Conservation (phyloP, 805 yeast species). For the Hanseniaspora thailandica region DNA sequence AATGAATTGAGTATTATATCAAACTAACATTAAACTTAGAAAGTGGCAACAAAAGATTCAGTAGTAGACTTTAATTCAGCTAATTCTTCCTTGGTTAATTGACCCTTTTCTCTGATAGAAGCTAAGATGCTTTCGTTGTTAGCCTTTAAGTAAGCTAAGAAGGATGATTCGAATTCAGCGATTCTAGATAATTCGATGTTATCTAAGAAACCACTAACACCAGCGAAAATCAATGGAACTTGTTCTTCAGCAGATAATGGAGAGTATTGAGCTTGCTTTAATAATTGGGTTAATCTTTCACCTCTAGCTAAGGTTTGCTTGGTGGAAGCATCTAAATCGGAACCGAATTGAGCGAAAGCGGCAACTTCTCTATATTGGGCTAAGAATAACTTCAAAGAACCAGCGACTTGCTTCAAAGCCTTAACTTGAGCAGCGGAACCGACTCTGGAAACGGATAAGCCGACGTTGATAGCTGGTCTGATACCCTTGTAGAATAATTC, state of each 20-base stretch:
- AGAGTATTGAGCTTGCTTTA: slow-evolving; percentile 93
- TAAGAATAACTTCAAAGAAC: slow-evolving; percentile 98
- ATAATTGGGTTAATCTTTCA: slow-evolving; percentile 98
- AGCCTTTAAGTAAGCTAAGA: slow-evolving; percentile 83
- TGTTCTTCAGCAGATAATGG: slow-evolving; percentile 98
- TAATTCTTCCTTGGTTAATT: slow-evolving; percentile 75
- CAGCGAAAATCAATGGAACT: slow-evolving; percentile 97
- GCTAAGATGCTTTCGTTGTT: slow-evolving; percentile 75
- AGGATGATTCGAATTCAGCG: slow-evolving; percentile 82
- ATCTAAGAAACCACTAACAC: slow-evolving; percentile 99
- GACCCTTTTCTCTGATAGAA: slow-evolving; percentile 80
- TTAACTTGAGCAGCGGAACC: slow-evolving; percentile 99
- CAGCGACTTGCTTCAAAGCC: slow-evolving; percentile 99
- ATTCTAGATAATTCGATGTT: slow-evolving; percentile 70
- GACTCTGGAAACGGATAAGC: slow-evolving; percentile 99
- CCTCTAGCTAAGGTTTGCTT: slow-evolving; percentile 98
- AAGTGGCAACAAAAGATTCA: slow-evolving; percentile 84
- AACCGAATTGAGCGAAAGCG: slow-evolving; percentile 99
- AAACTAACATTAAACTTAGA: slow-evolving; percentile 33
- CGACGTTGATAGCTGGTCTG: slow-evolving; percentile 99
- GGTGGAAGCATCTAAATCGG: slow-evolving; percentile 99
- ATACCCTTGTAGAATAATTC: slow-evolving; percentile 99
- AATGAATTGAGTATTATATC: background rate
- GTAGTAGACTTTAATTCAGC: slow-evolving; percentile 82
- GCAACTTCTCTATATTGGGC: slow-evolving; percentile 99